Evolutionary conservation across 805 yeast species (phyloP), one percentile per base, ranked within the genome.

Genomic region (Kuraishia floccosa): DNA sequence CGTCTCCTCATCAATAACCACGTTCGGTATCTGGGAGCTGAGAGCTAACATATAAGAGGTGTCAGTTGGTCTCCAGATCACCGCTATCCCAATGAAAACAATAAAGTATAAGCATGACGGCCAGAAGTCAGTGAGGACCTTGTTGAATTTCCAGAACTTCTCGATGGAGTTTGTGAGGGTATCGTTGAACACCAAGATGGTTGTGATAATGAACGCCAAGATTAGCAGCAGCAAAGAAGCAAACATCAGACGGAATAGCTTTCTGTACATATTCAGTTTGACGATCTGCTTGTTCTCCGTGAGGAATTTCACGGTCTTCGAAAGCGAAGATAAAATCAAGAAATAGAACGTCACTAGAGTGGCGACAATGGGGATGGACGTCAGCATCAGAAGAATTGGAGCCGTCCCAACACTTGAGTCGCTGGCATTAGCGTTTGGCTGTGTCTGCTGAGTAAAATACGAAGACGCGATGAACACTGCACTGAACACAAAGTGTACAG

Each of bases 61-160:
- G 43, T 81, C 91, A 0, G 96, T 89, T 32, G 99, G 99, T 55
- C 98, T 78, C 98, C 98, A 91, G 39, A 91, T 71, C 61, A 86
- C 73, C 4, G 95, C 83, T 39, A 91, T 66, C 7, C 86, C 72
- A 44, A 79, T 69, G 52, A 91, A 87, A 24, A 87, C 87, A 29
- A 77, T 56, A 48, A 82, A 84, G 58, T 85, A 91, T 10, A 86
- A 78, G 30, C 85, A 68, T 30, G 94, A 77, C 24, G 96, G 94
- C 96, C 97, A 87, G 60, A 94, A 93, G 44, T 89, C 96, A 27
- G 79, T 68, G 32, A 85, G 56, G 46, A 91, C 85, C 62, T 84
- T 87, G 47, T 93, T 73, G 27, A 84, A 72, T 56, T 87, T 83
- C 98, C 98, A 91, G 50, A 83, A 79, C 42, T 73, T 73, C 47